These are phyloP conservation scores for Guillardia theta DNA, from an alignment of 78 protist genomes.

Conservation along the genomic window DNA sequence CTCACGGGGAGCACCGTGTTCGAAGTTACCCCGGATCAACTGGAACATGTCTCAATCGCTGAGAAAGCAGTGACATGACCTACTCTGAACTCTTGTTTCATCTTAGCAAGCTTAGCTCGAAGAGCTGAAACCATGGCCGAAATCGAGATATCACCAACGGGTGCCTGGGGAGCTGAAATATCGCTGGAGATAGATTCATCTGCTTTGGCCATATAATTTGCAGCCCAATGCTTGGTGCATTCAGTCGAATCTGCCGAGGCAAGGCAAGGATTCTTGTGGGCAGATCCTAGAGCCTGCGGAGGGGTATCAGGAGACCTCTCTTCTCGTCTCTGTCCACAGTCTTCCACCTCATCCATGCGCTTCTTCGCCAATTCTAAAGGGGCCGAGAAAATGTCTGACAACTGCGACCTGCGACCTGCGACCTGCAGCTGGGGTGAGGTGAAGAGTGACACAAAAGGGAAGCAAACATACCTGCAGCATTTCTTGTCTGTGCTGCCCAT, in stretches of 20 bases:
- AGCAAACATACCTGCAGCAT: too few species aligned
- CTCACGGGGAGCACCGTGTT: neutral
- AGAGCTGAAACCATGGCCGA: neutral
- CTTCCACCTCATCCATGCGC: neutral
- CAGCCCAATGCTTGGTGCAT: too few species aligned
- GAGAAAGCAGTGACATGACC: neutral
- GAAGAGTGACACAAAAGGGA: too few species aligned
- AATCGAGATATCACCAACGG: neutral
- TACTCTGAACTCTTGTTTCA: neutral
- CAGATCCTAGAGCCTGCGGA: too few species aligned
- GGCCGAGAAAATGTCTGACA: neutral
- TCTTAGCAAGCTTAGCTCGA: neutral
- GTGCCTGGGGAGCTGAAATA: neutral
- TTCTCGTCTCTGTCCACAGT: too few species aligned
- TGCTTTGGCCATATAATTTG: too few species aligned
- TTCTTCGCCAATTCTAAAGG: neutral
- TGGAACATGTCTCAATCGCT: neutral
- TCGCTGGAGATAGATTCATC: neutral
- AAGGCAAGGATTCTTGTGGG: too few species aligned
- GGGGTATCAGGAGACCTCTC: too few species aligned
- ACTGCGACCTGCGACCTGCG: neutral
- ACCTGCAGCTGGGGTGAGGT: too few species aligned
- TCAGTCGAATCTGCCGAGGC: too few species aligned
- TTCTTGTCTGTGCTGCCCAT: too few species aligned
- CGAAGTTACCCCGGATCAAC: neutral